Evolutionary conservation across 78 protist genomes (phyloP).

Genomic region (Tieghemostelium lacteum): DNA sequence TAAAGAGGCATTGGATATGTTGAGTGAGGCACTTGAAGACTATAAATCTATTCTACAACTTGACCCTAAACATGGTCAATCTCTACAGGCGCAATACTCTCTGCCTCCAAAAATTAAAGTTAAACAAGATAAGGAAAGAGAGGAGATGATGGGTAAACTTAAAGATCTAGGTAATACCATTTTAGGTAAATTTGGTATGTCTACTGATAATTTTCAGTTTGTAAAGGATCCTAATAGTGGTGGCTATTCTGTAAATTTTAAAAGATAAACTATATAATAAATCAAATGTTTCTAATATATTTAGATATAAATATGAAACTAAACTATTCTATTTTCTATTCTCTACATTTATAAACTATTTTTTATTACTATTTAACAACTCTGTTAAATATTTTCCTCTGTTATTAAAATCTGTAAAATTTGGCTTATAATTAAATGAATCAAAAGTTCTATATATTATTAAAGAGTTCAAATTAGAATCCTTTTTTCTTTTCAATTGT

Average conservation of each 20-base stretch:
- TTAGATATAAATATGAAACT: too few species aligned
- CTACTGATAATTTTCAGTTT: constrained; percentile 92
- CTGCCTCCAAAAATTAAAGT: constrained; percentile 63
- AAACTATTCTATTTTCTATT: too few species aligned
- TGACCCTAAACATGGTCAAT: constrained; percentile 9
- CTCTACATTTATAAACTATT: too few species aligned
- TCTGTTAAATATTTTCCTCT: constrained; percentile 33
- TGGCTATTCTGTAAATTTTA: constrained; percentile 84
- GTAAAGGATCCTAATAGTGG: constrained; percentile 92
- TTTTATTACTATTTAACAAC: too few species aligned
- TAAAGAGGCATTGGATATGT: constrained; percentile 39
- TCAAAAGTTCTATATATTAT: constrained; percentile 31
- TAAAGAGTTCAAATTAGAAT: too few species aligned
- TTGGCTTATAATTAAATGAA: constrained; percentile 55
- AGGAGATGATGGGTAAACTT: constrained; percentile 91
- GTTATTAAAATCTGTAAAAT: constrained; percentile 48
- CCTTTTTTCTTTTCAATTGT: not conserved
- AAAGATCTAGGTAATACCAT: constrained; percentile 92
- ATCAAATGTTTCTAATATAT: not conserved
- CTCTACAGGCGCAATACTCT: constrained; percentile 19
- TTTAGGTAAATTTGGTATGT: constrained; percentile 93
- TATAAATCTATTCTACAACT: constrained; percentile 8
- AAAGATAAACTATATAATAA: constrained; percentile 3
- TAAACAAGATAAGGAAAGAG: constrained; percentile 67
- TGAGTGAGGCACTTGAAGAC: constrained; percentile 57